phyloP scores from a whole-genome alignment of 306 rosid species.

The Adenanthera pavonina region DNA sequence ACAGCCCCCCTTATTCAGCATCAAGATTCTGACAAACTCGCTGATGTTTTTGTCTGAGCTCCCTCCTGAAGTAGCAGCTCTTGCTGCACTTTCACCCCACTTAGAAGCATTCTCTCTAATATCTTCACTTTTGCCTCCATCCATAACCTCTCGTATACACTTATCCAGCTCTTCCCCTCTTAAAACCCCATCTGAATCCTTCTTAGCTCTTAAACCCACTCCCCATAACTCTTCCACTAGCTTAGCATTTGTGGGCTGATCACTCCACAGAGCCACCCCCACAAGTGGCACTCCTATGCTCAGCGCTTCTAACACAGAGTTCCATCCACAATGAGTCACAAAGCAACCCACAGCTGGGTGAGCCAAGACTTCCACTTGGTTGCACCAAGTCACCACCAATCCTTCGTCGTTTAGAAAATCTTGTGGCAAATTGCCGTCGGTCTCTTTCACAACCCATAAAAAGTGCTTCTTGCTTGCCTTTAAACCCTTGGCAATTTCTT shows the following conservation, averaged over 20 bases:
- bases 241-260: conserved; percentile 58
- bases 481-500: conserved; percentile 51
- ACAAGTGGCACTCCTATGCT: conserved; percentile 60
- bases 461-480: conserved; percentile 43
- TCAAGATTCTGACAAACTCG: conserved; percentile 30
- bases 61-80: conserved; percentile 49
- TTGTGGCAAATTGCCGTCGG: conserved; percentile 31
- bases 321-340: conserved; percentile 60
- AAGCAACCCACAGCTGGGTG: conserved; percentile 51
- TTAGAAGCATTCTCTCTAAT: conserved; percentile 48
- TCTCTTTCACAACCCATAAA: conserved; percentile 48
- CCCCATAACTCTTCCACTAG: conserved; percentile 56
- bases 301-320: conserved; percentile 53
- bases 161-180: conserved; percentile 45
- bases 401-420: conserved; percentile 36
- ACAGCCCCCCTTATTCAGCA: neutral
- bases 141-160: conserved; percentile 48
- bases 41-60: conserved; percentile 46
- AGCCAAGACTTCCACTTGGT: conserved; percentile 54
- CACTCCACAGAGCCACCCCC: conserved; percentile 56
- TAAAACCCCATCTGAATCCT: conserved; percentile 48
- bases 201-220: conserved; percentile 53
- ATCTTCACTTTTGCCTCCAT: conserved; percentile 45
- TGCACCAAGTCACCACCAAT: conserved; percentile 50
- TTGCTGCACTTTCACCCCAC: conserved; percentile 51